Evolutionary conservation across 2,329 filamentous ascomycete genomes (phyloP).

Genomic region (Akanthomyces muscarius): DNA sequence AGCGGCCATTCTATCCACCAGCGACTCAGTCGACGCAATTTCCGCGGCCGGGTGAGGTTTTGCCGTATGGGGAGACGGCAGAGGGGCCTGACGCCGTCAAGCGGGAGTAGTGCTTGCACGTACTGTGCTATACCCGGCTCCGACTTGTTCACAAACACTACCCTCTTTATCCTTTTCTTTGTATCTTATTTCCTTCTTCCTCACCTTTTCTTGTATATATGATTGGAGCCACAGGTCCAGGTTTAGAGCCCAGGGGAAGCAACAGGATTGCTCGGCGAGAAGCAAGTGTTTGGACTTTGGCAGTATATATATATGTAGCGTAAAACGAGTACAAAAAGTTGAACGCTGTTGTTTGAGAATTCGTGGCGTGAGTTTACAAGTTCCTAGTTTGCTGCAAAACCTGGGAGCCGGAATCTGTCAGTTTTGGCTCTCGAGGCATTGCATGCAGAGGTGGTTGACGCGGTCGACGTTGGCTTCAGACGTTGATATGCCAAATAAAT

Average conservation of each 20-base stretch:
- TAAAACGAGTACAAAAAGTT: constrained; percentile 3
- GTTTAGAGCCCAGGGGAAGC: constrained; percentile 8
- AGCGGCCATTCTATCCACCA: background rate
- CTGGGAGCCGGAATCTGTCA: background rate
- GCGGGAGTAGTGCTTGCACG: background rate
- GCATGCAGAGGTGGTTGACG: background rate
- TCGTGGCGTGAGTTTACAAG: background rate
- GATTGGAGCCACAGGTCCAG: constrained; percentile 2
- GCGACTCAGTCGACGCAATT: background rate
- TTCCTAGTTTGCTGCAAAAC: background rate
- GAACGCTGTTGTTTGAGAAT: background rate
- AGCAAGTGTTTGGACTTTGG: constrained; percentile 1
- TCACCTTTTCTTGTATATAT: constrained; percentile 13
- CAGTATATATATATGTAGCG: constrained; percentile 12
- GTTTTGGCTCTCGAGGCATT: background rate
- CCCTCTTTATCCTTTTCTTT: constrained; percentile 2
- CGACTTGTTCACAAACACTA: background rate
- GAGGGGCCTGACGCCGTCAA: background rate
- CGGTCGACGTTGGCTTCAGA: background rate
- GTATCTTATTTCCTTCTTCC: constrained; percentile 2
- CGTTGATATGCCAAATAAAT: constrained; percentile 2
- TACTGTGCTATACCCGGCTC: background rate
- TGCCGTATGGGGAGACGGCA: constrained; percentile 1
- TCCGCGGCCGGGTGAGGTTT: background rate
- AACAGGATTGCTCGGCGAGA: constrained; percentile 16